Conservation (phyloP, 75 land plant species). For the Picea glauca region DNA sequence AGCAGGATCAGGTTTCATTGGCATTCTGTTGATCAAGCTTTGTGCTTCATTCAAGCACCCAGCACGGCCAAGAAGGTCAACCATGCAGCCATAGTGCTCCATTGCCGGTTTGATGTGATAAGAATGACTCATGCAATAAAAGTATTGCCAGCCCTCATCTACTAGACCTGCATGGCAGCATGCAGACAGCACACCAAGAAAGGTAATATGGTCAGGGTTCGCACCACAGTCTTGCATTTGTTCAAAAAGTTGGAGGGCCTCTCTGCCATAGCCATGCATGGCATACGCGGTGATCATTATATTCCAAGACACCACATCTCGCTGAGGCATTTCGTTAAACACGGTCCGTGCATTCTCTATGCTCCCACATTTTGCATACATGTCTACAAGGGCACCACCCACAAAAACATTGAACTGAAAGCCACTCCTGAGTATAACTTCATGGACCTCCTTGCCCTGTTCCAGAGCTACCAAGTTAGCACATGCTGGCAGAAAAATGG, state of each 20-base stretch:
- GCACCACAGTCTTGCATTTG: not conserved
- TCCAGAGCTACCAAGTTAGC: constrained; percentile 7
- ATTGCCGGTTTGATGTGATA: not conserved
- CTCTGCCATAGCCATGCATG: not conserved
- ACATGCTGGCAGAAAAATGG: constrained; percentile 11
- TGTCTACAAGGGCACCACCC: constrained; percentile 19
- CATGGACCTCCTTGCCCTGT: constrained; percentile 23
- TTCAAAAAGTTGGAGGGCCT: not conserved
- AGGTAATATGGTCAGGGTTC: not conserved
- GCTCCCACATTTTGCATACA: constrained; percentile 24
- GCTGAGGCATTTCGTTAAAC: constrained; percentile 8
- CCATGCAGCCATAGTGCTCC: constrained; percentile 2
- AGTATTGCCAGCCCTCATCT: not conserved
- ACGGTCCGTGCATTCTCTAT: constrained; percentile 8
- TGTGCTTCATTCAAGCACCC: constrained; percentile 11
- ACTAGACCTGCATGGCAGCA: not conserved
- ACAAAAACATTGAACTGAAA: constrained; percentile 7
- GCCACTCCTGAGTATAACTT: not conserved
- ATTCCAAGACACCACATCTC: constrained; percentile 13
- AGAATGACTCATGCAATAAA: not conserved
- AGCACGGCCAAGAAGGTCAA: constrained; percentile 13
- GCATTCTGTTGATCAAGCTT: not conserved
- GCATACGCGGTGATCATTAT: constrained; percentile 7
- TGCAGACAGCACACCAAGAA: not conserved
- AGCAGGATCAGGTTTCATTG: not conserved